Percentiles rank a stretch among this genome's conserved stretches.
phyloP scores from a whole-genome alignment of 2,329 filamentous ascomycete species.

The Fusarium coffeatum region DNA sequence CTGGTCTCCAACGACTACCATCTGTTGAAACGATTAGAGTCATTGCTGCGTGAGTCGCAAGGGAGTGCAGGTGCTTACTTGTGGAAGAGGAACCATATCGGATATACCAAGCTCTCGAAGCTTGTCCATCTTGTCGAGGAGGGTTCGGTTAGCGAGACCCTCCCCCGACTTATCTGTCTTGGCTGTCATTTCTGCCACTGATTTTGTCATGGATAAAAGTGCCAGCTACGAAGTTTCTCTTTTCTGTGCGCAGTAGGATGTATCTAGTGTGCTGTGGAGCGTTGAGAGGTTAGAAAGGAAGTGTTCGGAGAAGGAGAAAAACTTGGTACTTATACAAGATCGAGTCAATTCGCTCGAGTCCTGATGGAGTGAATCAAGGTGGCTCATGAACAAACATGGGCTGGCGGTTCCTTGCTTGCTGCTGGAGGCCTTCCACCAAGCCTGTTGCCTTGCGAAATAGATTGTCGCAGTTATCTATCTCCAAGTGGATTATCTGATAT shows the following conservation, averaged over 20 bases:
- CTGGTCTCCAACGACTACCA: constrained; percentile 86
- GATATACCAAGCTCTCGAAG: constrained; percentile 56
- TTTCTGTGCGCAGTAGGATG: background rate
- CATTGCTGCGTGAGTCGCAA: rapidly evolving
- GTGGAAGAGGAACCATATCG: constrained; percentile 53
- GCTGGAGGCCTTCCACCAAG: background rate
- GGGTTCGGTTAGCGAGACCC: constrained; percentile 14
- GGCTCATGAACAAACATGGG: background rate
- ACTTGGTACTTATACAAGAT: background rate
- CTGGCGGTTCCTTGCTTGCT: background rate
- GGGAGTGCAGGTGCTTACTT: constrained; percentile 60
- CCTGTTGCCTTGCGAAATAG: too few relatives aligned
- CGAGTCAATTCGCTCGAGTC: background rate
- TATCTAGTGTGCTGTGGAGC: background rate
- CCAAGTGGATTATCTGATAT: too few relatives aligned
- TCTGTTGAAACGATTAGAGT: constrained; percentile 60
- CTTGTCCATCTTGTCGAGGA: constrained; percentile 55
- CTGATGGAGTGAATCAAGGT: background rate
- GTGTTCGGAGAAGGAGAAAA: background rate
- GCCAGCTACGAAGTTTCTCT: background rate
- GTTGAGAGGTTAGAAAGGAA: too few relatives aligned
- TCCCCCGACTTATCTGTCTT: too few relatives aligned
- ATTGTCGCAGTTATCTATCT: too few relatives aligned
- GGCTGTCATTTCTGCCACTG: too few relatives aligned
- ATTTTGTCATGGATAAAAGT: background rate